phyloP scores from a whole-genome alignment of 257 asterid species.

The Nemophila menziesii region DNA sequence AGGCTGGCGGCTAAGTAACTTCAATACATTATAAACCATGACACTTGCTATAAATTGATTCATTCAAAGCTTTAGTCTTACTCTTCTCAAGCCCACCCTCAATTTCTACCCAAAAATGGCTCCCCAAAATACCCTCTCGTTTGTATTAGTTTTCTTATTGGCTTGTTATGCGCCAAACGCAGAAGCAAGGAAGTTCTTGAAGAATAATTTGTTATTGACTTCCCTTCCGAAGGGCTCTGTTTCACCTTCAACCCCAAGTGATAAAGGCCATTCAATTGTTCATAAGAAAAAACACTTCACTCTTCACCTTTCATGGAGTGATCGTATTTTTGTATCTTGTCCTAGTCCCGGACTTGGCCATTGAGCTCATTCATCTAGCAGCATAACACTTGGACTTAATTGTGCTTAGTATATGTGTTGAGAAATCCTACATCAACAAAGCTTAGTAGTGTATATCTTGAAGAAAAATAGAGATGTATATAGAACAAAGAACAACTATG shows the following conservation, averaged over 20 bases:
- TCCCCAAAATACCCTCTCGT: not conserved
- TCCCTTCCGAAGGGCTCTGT: constrained; percentile 15
- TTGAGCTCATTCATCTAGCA: constrained; percentile 6
- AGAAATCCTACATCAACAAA: no score
- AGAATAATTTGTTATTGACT: not conserved
- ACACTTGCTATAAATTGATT: not conserved
- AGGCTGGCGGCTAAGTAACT: no score
- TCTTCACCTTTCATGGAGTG: not conserved
- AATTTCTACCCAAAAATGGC: constrained; percentile 12
- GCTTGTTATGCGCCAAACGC: constrained; percentile 10
- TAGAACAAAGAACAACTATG: no score
- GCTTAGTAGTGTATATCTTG: no score
- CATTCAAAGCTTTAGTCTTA: not conserved
- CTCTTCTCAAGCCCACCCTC: not conserved
- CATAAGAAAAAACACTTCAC: constrained; percentile 1
- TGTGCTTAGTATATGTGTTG: no score
- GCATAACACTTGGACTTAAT: no score
- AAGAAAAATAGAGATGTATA: no score
- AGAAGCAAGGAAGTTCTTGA: constrained; percentile 22
- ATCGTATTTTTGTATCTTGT: constrained; percentile 13
- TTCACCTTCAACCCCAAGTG: constrained; percentile 17
- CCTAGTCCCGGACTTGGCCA: constrained; percentile 27
- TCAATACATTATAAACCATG: no score
- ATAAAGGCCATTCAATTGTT: constrained; percentile 9
- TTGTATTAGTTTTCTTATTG: constrained; percentile 8